A percentile compares a stretch with the other conserved stretches of the same genome.
Evolutionary conservation across 2,329 filamentous ascomycete species (phyloP).

Genomic region (Endothia cerciana): DNA sequence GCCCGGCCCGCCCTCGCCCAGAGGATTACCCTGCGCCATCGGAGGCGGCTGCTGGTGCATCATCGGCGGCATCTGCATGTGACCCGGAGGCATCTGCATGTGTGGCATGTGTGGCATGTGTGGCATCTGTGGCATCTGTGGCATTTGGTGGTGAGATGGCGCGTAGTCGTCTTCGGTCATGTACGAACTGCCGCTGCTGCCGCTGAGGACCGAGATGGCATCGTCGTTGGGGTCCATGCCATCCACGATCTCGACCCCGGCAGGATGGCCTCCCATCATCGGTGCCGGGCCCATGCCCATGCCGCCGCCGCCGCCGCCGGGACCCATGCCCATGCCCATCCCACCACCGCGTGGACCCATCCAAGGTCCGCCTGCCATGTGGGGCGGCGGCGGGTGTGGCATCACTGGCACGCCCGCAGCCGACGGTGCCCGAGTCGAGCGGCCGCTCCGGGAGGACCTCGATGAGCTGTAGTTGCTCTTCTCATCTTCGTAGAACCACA

Average conservation of each 20-base stretch:
- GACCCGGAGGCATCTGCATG: slow-evolving; percentile 1
- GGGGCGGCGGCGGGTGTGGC: slow-evolving; percentile 17
- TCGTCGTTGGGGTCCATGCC: slow-evolving; percentile 12
- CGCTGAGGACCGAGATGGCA: slow-evolving; percentile 1
- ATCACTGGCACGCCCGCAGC: slow-evolving; percentile 23
- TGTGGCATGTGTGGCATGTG: too few relatives aligned
- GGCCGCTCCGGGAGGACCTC: slow-evolving; percentile 17
- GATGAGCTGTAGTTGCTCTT: slow-evolving; percentile 20
- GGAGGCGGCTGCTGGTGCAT: slow-evolving; percentile 8
- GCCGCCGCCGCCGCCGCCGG: not conserved
- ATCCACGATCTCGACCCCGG: slow-evolving; percentile 7
- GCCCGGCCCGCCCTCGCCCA: not conserved
- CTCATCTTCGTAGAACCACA: slow-evolving; percentile 24
- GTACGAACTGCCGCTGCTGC: not conserved
- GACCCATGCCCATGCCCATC: slow-evolving; percentile 7
- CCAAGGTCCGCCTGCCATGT: slow-evolving; percentile 1
- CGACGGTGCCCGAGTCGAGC: slow-evolving; percentile 10
- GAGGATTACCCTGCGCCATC: not conserved
- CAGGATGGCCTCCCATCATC: slow-evolving; percentile 12
- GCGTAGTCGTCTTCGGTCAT: not conserved
- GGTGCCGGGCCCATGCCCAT: slow-evolving; percentile 5
- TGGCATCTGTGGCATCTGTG: not conserved
- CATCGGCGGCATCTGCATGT: slow-evolving; percentile 14
- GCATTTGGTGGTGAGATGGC: slow-evolving; percentile 2
- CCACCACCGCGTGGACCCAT: slow-evolving; percentile 9